A percentile compares a stretch with the other conserved stretches of the same genome.
These are phyloP conservation scores for Zelopaecilomyces penicillatus DNA, from an alignment of 2,329 filamentous ascomycete genomes.

Conservation along the genomic window DNA sequence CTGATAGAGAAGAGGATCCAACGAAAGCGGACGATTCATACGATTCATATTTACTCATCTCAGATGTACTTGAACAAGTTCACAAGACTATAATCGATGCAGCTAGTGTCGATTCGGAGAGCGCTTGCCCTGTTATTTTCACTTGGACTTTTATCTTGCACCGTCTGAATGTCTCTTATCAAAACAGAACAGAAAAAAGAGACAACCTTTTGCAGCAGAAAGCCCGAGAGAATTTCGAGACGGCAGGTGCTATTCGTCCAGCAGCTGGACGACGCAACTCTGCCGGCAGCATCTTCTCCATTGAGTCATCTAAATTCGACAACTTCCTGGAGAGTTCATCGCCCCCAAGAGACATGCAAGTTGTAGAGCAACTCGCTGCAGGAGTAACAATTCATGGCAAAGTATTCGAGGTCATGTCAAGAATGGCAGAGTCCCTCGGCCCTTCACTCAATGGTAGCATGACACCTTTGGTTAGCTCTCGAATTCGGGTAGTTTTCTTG, in stretches of 20 bases:
- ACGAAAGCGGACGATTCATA: constrained; percentile 28
- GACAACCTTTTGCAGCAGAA: constrained; percentile 51
- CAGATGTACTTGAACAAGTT: constrained; percentile 61
- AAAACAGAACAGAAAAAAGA: constrained; percentile 51
- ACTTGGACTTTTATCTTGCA: constrained; percentile 74
- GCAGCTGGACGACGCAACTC: constrained; percentile 45
- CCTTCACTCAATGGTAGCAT: constrained; percentile 38
- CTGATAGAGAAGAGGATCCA: constrained; percentile 30
- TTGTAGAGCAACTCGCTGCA: constrained; percentile 42
- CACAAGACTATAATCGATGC: constrained; percentile 61
- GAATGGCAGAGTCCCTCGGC: constrained; percentile 41
- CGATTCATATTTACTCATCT: constrained; percentile 59
- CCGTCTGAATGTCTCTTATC: constrained; percentile 56
- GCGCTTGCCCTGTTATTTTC: constrained; percentile 66
- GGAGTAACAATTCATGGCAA: constrained; percentile 40
- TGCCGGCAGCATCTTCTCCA: constrained; percentile 53
- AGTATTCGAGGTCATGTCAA: constrained; percentile 45
- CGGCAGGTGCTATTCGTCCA: constrained; percentile 33
- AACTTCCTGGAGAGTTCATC: constrained; percentile 44
- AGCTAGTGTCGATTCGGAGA: constrained; percentile 45
- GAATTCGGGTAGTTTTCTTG: constrained; percentile 56
- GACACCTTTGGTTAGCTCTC: constrained; percentile 48
- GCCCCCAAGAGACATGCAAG: constrained; percentile 42
- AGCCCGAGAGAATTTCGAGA: constrained; percentile 48
- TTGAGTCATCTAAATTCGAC: constrained; percentile 52